A percentile compares a stretch with the other conserved stretches of the same genome.
Evolutionary conservation across 768 basidiomycete genomes (phyloP).

Genomic region (Pleurotus tuoliensis): DNA sequence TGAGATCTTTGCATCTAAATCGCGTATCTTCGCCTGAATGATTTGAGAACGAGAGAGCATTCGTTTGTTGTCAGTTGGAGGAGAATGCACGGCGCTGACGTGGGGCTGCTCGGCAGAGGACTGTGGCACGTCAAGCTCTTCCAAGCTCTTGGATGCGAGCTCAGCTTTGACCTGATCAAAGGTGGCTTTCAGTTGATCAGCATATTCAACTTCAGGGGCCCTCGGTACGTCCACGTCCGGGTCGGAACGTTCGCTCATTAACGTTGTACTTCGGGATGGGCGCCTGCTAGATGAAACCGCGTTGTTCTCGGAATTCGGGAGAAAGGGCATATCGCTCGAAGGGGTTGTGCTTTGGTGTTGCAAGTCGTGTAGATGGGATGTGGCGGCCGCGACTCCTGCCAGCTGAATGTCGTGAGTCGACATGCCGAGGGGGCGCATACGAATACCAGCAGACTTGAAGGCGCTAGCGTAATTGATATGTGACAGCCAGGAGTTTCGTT

Average conservation of each 20-base stretch:
- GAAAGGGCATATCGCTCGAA: slow-evolving; percentile 33
- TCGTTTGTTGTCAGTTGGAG: slow-evolving; percentile 22
- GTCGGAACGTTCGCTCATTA: slow-evolving; percentile 22
- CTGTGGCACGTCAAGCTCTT: slow-evolving; percentile 18
- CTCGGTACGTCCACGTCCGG: slow-evolving; percentile 41
- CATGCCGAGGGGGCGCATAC: slow-evolving; percentile 74
- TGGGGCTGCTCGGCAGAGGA: not conserved
- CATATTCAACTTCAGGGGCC: slow-evolving; percentile 54
- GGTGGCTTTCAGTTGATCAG: slow-evolving; percentile 72
- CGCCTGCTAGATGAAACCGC: slow-evolving; percentile 19
- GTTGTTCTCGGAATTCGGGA: slow-evolving; percentile 21
- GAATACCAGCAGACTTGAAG: slow-evolving; percentile 81
- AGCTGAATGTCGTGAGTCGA: slow-evolving; percentile 67
- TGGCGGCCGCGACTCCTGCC: slow-evolving; percentile 82
- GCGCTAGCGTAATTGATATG: slow-evolving; percentile 91
- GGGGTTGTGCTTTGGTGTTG: slow-evolving; percentile 41
- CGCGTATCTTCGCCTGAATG: slow-evolving; percentile 57
- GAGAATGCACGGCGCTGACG: slow-evolving; percentile 6
- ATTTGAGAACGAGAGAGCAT: slow-evolving; percentile 53
- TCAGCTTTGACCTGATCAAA: slow-evolving; percentile 79
- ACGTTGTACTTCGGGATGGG: slow-evolving; percentile 25
- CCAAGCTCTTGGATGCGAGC: slow-evolving; percentile 49
- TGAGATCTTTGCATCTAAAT: slow-evolving; percentile 58
- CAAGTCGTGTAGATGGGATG: slow-evolving; percentile 74
- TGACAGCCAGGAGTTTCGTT: slow-evolving; percentile 88